Conservation (phyloP, 1,139 yeast genomes). For the Sugiyamaella neomexicana region DNA sequence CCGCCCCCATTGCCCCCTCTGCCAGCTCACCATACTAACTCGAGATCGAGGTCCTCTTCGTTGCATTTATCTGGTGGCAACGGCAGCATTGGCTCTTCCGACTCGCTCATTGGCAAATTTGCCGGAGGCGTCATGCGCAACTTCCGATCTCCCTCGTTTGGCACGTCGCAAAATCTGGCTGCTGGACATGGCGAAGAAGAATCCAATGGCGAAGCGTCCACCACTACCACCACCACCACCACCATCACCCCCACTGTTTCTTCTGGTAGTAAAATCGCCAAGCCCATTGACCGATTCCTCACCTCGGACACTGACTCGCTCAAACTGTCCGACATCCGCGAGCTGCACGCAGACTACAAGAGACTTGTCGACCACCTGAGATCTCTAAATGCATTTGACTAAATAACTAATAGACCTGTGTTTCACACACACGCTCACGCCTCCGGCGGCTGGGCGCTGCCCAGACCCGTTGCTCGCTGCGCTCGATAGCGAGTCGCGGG, state of each 20-base stretch:
- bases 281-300: constrained; percentile 33
- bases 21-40: background rate
- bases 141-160: constrained; percentile 25
- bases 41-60: constrained; percentile 19
- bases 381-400: constrained; percentile 36
- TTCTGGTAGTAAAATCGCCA: constrained; percentile 20
- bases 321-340: constrained; percentile 39
- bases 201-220: background rate
- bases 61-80: constrained; percentile 13
- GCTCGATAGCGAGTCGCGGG: no score
- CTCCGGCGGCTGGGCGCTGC: background rate
- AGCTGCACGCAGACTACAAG: constrained; percentile 42
- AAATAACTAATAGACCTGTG: constrained; percentile 14
- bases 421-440: background rate
- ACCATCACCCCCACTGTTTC: constrained; percentile 9
- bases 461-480: background rate
- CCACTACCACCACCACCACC: constrained; percentile 16
- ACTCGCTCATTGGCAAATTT: constrained; percentile 25
- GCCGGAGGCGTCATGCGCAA: constrained; percentile 27
- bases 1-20: background rate
- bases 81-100: constrained; percentile 9
- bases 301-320: constrained; percentile 35
- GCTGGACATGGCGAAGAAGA: constrained; percentile 11
- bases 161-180: constrained; percentile 2
- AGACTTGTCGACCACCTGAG: constrained; percentile 37